These are phyloP conservation scores for Mycena sp. DNA, from an alignment of 1,284 basidiomycete genomes.

Conservation along the genomic window DNA sequence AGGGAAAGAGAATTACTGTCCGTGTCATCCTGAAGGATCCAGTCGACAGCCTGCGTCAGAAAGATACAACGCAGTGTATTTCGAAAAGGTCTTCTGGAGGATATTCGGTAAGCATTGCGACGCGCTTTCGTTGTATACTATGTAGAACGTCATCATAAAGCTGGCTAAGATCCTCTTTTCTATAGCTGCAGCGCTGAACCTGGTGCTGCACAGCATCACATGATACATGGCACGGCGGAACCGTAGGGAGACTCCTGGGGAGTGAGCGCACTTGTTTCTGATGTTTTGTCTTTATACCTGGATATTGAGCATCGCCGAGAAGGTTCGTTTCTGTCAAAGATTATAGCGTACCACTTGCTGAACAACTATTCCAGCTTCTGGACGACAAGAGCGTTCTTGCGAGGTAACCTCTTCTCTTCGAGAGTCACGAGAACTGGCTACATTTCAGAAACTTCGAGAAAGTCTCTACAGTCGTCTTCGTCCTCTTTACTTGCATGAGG, in stretches of 20 bases:
- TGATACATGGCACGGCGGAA: constrained; percentile 6
- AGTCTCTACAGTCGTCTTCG: no score
- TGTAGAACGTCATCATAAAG: background rate
- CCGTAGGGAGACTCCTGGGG: background rate
- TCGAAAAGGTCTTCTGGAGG: background rate
- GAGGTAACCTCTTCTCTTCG: background rate
- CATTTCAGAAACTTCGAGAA: no score
- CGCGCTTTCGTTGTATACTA: background rate
- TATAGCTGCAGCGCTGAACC: background rate
- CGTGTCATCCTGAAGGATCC: background rate
- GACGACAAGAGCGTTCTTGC: background rate
- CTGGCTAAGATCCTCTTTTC: background rate
- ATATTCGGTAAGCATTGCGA: background rate
- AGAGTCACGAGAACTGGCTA: background rate
- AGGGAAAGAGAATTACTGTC: no score
- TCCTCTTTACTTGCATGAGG: no score
- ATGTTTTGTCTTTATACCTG: background rate
- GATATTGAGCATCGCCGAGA: no score
- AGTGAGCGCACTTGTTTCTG: background rate
- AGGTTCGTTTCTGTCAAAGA: no score
- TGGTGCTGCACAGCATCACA: background rate
- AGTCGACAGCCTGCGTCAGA: constrained; percentile 3
- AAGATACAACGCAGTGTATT: background rate
- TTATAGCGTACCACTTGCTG: background rate
- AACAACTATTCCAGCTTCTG: background rate